Conservation (phyloP, 2,329 filamentous ascomycete genomes). For the Pseudogymnoascus sp. region DNA sequence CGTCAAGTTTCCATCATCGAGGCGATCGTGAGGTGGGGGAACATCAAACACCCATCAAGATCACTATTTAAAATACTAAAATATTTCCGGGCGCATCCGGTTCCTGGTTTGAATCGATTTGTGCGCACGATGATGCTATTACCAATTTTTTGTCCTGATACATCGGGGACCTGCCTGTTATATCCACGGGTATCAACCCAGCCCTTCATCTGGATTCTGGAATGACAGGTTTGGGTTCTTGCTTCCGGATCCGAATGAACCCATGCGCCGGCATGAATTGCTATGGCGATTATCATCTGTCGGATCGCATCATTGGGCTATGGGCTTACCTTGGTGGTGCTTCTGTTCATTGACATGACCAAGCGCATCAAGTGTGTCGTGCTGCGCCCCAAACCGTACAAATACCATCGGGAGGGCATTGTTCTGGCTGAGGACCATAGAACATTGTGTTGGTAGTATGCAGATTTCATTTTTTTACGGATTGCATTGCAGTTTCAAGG, state of each 20-base stretch:
- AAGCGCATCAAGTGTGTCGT: not conserved
- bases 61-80: not conserved
- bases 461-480: not conserved
- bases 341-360: not conserved
- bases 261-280: not conserved
- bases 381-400: not conserved
- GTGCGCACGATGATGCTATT: not conserved
- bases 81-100: not conserved
- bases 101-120: not conserved
- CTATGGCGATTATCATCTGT: not conserved
- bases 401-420: not conserved
- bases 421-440: not conserved
- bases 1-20: not conserved
- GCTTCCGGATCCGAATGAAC: not conserved
- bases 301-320: not conserved
- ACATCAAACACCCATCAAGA: not conserved
- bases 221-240: not conserved
- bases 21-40: not conserved
- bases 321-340: not conserved
- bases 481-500: conserved; percentile 5
- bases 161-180: not conserved
- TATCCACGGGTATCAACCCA: not conserved
- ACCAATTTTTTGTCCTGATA: not conserved
- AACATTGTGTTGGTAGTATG: not conserved
- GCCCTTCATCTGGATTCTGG: not conserved